Percentiles rank a stretch among this genome's conserved stretches.
Conservation (phyloP, 2,329 filamentous ascomycete genomes). For the Camillea tinctor region DNA sequence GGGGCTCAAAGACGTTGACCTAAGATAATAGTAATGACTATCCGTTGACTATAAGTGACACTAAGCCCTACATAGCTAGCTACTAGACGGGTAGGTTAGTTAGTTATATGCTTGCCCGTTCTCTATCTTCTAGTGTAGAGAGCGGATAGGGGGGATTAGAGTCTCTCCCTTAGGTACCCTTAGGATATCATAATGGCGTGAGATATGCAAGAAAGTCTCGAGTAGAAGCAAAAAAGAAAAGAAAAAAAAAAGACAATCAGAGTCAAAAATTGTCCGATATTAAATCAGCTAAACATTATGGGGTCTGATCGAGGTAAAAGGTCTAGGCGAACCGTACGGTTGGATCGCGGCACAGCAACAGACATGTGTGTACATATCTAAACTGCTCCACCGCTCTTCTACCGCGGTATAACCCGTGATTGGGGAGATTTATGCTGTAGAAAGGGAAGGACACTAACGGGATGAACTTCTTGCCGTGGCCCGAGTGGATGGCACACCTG, state of each 20-base stretch:
- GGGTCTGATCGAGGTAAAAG: too few species aligned
- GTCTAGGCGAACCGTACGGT: background rate
- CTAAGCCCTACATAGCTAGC: background rate
- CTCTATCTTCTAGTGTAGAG: background rate
- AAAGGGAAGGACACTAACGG: too few species aligned
- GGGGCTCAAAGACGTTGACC: background rate
- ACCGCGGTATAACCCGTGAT: background rate
- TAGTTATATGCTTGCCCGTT: background rate
- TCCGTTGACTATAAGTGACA: too few species aligned
- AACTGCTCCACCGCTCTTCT: too few species aligned
- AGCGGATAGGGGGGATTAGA: background rate
- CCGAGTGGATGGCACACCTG: background rate
- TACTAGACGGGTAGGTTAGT: too few species aligned
- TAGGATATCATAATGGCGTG: background rate
- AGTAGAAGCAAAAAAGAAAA: background rate
- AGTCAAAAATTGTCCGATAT: background rate
- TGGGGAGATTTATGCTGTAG: background rate
- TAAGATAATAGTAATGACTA: background rate
- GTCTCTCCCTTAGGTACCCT: too few species aligned
- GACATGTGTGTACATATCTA: too few species aligned
- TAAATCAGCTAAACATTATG: background rate
- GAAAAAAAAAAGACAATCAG: background rate
- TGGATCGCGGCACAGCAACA: background rate
- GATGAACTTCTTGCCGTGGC: background rate
- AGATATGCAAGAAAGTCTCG: background rate